Percentiles rank a stretch among this genome's conserved stretches.
Evolutionary conservation across 2,329 filamentous ascomycete genomes (phyloP).

Genomic region (Colletotrichum ledebouriae): DNA sequence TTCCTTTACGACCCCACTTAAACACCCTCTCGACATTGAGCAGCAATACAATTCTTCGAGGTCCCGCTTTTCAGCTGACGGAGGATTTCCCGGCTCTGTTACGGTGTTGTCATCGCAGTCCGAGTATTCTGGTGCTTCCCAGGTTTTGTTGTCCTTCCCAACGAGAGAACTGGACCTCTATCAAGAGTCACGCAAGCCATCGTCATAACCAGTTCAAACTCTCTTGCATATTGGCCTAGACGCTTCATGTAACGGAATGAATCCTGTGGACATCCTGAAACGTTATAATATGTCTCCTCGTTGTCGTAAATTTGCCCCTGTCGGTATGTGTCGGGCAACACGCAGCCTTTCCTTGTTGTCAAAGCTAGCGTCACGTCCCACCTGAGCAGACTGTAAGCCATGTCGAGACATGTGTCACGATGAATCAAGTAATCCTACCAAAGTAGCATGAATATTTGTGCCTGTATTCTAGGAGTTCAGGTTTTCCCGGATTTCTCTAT

Average conservation of each 20-base stretch:
- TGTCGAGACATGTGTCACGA: background rate
- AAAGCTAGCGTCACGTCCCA: too few species aligned
- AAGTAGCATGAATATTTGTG: too few species aligned
- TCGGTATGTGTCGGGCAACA: too few species aligned
- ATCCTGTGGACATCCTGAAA: slow-evolving; percentile 51
- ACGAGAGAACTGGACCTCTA: slow-evolving; percentile 42
- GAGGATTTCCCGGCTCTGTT: background rate
- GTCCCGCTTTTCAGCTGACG: background rate
- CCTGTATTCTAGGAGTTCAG: slow-evolving; percentile 3
- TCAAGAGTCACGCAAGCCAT: slow-evolving; percentile 52
- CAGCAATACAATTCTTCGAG: slow-evolving; percentile 44
- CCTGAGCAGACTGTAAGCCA: too few species aligned
- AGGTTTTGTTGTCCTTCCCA: slow-evolving; percentile 44
- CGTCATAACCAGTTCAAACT: slow-evolving; percentile 46
- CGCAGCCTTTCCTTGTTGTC: too few species aligned
- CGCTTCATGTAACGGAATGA: slow-evolving; percentile 48
- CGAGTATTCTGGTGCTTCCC: slow-evolving; percentile 41
- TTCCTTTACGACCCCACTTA: slow-evolving; percentile 41
- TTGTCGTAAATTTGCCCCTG: slow-evolving; percentile 42
- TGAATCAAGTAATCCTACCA: slow-evolving; percentile 3
- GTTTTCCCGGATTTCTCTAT: slow-evolving; percentile 23
- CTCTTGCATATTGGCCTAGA: slow-evolving; percentile 48
- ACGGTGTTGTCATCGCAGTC: slow-evolving; percentile 11
- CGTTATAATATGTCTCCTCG: slow-evolving; percentile 49
- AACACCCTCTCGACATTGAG: slow-evolving; percentile 52